Evolutionary conservation across 2,329 filamentous ascomycete genomes (phyloP), one percentile per base, ranked within the genome.

Genomic region (Corynespora cassiicola): DNA sequence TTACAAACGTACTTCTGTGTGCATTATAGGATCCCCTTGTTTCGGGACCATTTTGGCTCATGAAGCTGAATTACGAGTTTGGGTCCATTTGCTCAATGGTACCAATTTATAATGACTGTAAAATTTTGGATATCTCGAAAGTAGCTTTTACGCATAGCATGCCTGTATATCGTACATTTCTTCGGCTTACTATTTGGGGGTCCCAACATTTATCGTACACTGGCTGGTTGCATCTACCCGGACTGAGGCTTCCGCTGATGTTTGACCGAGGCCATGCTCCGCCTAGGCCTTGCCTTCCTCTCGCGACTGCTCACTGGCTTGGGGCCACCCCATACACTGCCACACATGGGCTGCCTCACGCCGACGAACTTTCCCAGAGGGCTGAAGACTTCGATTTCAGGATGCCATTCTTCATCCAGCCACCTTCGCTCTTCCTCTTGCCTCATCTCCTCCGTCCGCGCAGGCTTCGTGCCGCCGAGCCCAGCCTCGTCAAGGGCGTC

Each of bases 351-450:
- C 50, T 63, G 66, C 22, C 89, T 76, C 7, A 74, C 71, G 1
- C 78, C 85, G 19, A 97, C 75, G 54, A 87, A 94, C 55, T 82
- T 84, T n/a, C 94, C 94, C 41, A 90, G 79, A 0, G 94, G 94
- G 18, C 81, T 87, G 58, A 87, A 96, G 0, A 97, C 82, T 52
- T 97, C 91, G 6, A 99, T 79, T 7, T 84, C 75, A 0, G 90
- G 90, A 74, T 82, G 84, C 48, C 52, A 59, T 6, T 43, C 46
- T 2, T 45, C 45, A 14, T 58, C 57, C n/a, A 45, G 51, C 10
- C 35, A 39, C 1, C 24, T 27, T 32, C 19, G 10, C n/a, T 38
- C 20, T 51, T 42, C 62, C 33, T 61, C 54, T 3, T 47, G 37
- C 11, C 56, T 29, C 7, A 79, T 16, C 76, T 59, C 42, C 3